phyloP scores from a whole-genome alignment of 78 protist genomes.

The Salpingoeca rosetta region DNA sequence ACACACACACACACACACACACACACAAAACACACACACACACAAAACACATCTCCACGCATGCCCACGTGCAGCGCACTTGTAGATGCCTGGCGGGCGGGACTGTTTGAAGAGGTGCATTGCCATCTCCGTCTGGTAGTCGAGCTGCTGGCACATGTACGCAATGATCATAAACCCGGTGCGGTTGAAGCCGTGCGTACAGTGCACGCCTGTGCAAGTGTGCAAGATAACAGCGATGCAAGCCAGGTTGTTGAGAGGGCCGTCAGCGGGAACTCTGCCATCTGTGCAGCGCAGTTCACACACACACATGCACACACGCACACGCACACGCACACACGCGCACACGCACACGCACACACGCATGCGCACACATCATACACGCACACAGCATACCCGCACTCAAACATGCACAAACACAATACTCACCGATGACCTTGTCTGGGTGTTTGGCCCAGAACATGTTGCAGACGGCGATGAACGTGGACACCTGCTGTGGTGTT shows the following conservation, averaged over 20 bases:
- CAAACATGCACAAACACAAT: neutral
- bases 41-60: too few relatives aligned
- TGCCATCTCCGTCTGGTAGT: neutral
- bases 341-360: neutral
- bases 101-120: neutral
- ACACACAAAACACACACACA: too few relatives aligned
- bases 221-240: neutral
- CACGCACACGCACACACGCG: neutral
- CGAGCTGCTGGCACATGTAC: neutral
- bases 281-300: neutral
- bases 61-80: neutral
- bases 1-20: too few relatives aligned
- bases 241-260: neutral
- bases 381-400: too few relatives aligned
- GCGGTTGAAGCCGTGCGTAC: conserved; percentile 43
- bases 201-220: conserved; percentile 13
- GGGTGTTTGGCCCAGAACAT: neutral
- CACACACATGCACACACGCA: neutral
- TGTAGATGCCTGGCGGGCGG: conserved; percentile 19
- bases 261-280: neutral
- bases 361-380: too few relatives aligned
- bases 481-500: neutral
- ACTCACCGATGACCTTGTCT: neutral
- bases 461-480: neutral
- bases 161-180: conserved; percentile 17